phyloP scores from a whole-genome alignment of 352 stramenopile genomes.

The Peronospora belbahrii region DNA sequence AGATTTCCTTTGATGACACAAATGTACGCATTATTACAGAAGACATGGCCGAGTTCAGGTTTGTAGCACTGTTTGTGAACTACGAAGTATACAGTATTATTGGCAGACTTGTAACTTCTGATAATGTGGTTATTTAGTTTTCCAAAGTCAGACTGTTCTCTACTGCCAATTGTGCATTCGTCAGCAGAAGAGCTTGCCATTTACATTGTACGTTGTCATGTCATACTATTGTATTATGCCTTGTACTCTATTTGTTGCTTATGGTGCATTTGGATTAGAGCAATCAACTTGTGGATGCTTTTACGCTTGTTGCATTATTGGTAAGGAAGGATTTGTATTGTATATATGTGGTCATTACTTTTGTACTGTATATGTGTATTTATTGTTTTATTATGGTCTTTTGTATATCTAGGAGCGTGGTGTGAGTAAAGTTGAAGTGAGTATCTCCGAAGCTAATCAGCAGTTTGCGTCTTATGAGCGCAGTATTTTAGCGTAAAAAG shows the following conservation, averaged over 20 bases:
- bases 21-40: conserved; percentile 90
- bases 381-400: background rate
- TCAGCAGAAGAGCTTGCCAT: conserved; percentile 95
- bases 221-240: background rate
- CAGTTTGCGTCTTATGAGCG: conserved; percentile 85
- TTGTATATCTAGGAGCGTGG: conserved; percentile 44
- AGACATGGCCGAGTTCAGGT: conserved; percentile 91
- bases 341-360: no score
- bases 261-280: conserved; percentile 35
- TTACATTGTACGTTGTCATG: conserved; percentile 79
- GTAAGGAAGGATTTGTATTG: no score
- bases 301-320: conserved; percentile 68
- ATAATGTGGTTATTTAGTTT: conserved; percentile 51
- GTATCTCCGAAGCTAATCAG: conserved; percentile 88
- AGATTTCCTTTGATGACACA: conserved; percentile 81
- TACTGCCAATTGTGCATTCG: conserved; percentile 95
- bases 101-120: background rate
- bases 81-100: background rate
- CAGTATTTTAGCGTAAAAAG: conserved; percentile 42
- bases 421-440: conserved; percentile 89
- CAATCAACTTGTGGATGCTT: conserved; percentile 82
- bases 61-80: background rate
- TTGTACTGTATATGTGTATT: no score
- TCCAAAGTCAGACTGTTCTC: conserved; percentile 90
- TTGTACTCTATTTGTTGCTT: background rate